Conservation (phyloP, 2,329 filamentous ascomycete species). For the Tolypocladium ophioglossoides region DNA sequence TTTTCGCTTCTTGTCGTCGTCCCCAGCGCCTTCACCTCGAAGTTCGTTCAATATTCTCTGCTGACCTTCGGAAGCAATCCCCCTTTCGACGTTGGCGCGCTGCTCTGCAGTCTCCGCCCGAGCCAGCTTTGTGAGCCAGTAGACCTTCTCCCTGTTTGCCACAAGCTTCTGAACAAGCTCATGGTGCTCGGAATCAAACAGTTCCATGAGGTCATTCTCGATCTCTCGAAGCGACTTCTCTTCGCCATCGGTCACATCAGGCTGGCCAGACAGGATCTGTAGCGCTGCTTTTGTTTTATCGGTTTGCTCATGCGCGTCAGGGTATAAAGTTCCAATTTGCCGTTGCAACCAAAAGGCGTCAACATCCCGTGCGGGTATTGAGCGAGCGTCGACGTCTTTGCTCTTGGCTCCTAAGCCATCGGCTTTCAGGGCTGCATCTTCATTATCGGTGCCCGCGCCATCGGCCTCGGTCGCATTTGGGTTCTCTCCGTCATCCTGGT, state of each 20-base stretch:
- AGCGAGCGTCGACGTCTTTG: slow-evolving; percentile 44
- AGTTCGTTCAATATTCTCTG: slow-evolving; percentile 83
- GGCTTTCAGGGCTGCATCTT: slow-evolving; percentile 78
- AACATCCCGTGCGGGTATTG: slow-evolving; percentile 76
- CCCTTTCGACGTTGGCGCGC: slow-evolving; percentile 67
- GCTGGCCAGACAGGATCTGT: slow-evolving; percentile 67
- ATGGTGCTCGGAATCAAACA: slow-evolving; percentile 95
- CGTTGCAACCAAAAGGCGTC: slow-evolving; percentile 97
- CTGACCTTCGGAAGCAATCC: slow-evolving; percentile 85
- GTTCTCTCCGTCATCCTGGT: slow-evolving; percentile 51
- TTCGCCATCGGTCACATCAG: slow-evolving; percentile 60
- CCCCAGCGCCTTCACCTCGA: slow-evolving; percentile 55
- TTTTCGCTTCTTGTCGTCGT: slow-evolving; percentile 50
- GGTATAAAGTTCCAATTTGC: slow-evolving; percentile 78
- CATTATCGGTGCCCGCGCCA: slow-evolving; percentile 50
- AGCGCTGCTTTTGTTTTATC: slow-evolving; percentile 84
- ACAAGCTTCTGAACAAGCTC: slow-evolving; percentile 87
- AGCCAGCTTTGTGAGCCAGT: slow-evolving; percentile 87
- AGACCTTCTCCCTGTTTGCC: slow-evolving; percentile 83
- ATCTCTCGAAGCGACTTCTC: slow-evolving; percentile 85
- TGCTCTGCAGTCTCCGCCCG: slow-evolving; percentile 71
- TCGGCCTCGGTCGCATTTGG: slow-evolving; percentile 39
- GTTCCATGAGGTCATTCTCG: slow-evolving; percentile 95
- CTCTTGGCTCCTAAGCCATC: slow-evolving; percentile 34
- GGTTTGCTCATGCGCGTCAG: slow-evolving; percentile 85